These are phyloP conservation scores for Penicillium sp. DNA, from an alignment of 2,329 filamentous ascomycete genomes.

Conservation along the genomic window DNA sequence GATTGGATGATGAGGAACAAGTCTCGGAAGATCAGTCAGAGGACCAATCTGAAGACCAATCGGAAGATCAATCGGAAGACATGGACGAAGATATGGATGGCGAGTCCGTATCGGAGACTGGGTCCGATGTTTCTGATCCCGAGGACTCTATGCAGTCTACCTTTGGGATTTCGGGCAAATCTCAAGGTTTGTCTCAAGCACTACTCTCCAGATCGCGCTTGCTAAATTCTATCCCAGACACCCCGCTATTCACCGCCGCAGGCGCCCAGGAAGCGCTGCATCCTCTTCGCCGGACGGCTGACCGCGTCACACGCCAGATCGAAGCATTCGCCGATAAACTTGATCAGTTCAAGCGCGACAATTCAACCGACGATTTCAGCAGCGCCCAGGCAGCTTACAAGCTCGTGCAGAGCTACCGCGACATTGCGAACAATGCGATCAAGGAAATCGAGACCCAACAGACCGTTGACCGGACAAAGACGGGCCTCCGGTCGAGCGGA, in stretches of 20 bases:
- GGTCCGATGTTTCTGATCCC: slow-evolving; percentile 29
- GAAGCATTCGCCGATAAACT: slow-evolving; percentile 81
- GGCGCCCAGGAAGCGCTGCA: slow-evolving; percentile 54
- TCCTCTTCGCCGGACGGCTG: slow-evolving; percentile 62
- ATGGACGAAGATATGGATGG: slow-evolving; percentile 33
- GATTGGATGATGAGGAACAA: slow-evolving; percentile 25
- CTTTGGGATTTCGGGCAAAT: slow-evolving; percentile 9
- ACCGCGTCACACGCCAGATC: slow-evolving; percentile 74
- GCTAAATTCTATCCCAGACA: slow-evolving; percentile 19
- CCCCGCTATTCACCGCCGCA: slow-evolving; percentile 44
- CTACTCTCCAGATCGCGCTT: background rate
- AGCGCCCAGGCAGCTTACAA: slow-evolving; percentile 64
- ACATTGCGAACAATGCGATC: slow-evolving; percentile 53
- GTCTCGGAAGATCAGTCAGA: slow-evolving; percentile 4
- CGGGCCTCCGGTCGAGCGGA: slow-evolving; percentile 28
- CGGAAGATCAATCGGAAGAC: slow-evolving; percentile 19
- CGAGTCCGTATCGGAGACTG: slow-evolving; percentile 26
- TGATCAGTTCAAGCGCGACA: slow-evolving; percentile 66
- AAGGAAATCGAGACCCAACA: slow-evolving; percentile 44
- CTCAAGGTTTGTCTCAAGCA: slow-evolving; percentile 15
- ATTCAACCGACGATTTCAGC: slow-evolving; percentile 52
- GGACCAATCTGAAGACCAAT: slow-evolving; percentile 2
- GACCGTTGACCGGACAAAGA: slow-evolving; percentile 40
- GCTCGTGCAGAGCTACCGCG: slow-evolving; percentile 63
- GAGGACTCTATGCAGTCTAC: slow-evolving; percentile 19